Evolutionary conservation across 75 land plant genomes (phyloP).

Genomic region (Chamaecyparis obtusa): DNA sequence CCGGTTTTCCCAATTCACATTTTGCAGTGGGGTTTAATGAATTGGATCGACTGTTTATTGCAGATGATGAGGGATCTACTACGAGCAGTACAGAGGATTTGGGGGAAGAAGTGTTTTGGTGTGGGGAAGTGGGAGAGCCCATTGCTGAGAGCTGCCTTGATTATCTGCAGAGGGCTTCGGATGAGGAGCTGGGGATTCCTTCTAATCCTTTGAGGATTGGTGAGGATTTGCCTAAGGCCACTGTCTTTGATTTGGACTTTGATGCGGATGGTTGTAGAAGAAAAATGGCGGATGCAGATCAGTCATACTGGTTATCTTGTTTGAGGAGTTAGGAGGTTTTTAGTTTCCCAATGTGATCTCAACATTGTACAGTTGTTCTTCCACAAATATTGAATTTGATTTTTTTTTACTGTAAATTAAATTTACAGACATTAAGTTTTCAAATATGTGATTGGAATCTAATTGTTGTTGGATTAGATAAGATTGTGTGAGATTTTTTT

Average conservation of each 20-base stretch:
- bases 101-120: background rate
- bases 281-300: background rate
- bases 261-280: background rate
- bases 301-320: background rate
- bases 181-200: conserved; percentile 1
- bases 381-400: too few relatives aligned
- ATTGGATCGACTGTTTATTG: background rate
- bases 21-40: background rate
- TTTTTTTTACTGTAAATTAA: too few relatives aligned
- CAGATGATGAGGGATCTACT: background rate
- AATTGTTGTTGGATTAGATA: too few relatives aligned
- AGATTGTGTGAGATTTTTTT: too few relatives aligned
- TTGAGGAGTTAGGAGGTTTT: background rate
- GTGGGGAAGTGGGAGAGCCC: background rate
- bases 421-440: too few relatives aligned
- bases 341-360: too few relatives aligned
- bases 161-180: background rate
- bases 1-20: background rate
- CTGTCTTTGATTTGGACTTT: background rate
- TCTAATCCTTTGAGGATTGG: background rate
- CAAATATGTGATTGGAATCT: too few relatives aligned
- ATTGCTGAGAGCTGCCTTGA: background rate
- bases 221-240: background rate
- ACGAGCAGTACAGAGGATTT: background rate
- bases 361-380: too few relatives aligned